Evolutionary conservation across 441 rosid genomes (phyloP).

Genomic region (Gossypium davidsonii): DNA sequence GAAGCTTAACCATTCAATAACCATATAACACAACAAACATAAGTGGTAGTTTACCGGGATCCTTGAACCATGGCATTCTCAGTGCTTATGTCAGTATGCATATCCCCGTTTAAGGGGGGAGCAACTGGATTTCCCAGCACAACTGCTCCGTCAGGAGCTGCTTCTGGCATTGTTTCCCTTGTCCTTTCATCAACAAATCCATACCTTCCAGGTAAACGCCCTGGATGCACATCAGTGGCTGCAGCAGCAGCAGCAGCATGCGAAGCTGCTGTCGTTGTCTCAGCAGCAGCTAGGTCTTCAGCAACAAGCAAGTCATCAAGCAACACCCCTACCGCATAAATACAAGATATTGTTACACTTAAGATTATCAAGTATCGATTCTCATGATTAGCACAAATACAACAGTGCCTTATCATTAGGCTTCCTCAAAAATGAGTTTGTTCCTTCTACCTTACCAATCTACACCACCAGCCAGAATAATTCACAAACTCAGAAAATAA

Average conservation of each 20-base stretch:
- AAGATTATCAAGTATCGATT: background rate
- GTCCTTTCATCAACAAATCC: slow-evolving; percentile 73
- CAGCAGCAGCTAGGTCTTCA: slow-evolving; percentile 90
- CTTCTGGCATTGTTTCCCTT: slow-evolving; percentile 53
- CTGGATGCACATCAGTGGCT: slow-evolving; percentile 52
- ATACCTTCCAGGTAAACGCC: slow-evolving; percentile 61
- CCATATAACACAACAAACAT: slow-evolving; percentile 1
- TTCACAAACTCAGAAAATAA: background rate
- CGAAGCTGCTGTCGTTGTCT: slow-evolving; percentile 80
- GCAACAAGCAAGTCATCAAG: slow-evolving; percentile 93
- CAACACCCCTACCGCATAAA: slow-evolving; percentile 60
- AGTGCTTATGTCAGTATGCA: slow-evolving; percentile 86
- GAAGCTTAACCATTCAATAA: background rate
- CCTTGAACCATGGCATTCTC: slow-evolving; percentile 84
- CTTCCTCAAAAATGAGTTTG: background rate
- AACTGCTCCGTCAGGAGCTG: slow-evolving; percentile 76
- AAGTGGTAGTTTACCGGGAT: slow-evolving; percentile 46
- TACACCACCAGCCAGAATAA: background rate
- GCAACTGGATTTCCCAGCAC: slow-evolving; percentile 91
- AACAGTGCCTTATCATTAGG: background rate
- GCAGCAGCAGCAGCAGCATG: slow-evolving; percentile 86
- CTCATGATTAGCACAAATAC: background rate
- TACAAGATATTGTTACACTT: slow-evolving; percentile 11
- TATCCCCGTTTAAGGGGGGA: slow-evolving; percentile 81
- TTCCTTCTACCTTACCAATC: background rate